Evolutionary conservation across 495 filamentous ascomycete species (phyloP), one percentile per base, ranked within the genome.

Genomic region (Aspergillus nidulans): DNA sequence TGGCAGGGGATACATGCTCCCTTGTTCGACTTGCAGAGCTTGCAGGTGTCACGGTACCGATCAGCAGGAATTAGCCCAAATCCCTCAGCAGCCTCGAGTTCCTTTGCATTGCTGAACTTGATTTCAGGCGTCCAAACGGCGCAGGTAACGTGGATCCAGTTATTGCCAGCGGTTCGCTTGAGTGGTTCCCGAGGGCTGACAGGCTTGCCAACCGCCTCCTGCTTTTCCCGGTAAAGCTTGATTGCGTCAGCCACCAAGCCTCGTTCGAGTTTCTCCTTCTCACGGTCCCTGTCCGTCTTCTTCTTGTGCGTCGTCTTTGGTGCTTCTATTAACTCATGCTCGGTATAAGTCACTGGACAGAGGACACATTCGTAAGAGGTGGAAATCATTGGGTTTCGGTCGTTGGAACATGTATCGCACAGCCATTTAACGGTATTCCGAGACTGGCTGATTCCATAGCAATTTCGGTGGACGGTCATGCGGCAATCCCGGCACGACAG

Each of bases 71-170:
- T 88, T 24, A 84, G 80, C 13, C 83, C 87, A 57, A 99, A 89
- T 38, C 94, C 92, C 74, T 99, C 94, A 3, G 87, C 87, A 18
- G 88, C 83, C 53, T 89, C 86, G 18, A 99, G 74, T 6, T 85
- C 83, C 55, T 86, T 83, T 19, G 91, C 86, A 64, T 88, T 87
- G 21, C 85, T 88, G 66, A 95, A 97, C 63, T 90, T 95, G 59
- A 96, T 84, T 63, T 97, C 94, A 0, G 91, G 89, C 9, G 85
- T 89, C 85, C 87, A 97, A 26, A 97, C 75, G 4, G 94, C 91
- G 62, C 94, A 99, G 39, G 85, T 81, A 24, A 97, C 90, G 64
- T 99, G 94, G n/a, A 95, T 88, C 94, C 94, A 99, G 62, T 97
- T 97, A 69, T 97, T 97, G 53, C 90, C 87, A 8, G 86, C 83